Base-by-base conservation (phyloP, 441 rosid species). In the Jatropha multifida region DNA sequence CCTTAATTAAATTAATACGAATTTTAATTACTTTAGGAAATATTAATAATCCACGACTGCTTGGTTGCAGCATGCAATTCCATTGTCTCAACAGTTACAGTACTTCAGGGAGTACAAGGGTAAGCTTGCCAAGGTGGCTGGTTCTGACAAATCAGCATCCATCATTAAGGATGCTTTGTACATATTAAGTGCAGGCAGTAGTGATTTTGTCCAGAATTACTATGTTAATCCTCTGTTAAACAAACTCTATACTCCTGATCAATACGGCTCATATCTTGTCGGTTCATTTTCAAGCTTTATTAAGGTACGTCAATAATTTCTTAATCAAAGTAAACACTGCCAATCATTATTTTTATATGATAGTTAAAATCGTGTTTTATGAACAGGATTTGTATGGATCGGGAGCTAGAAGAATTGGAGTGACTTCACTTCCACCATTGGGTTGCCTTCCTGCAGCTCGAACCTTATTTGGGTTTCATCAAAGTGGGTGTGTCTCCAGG, bases 341-440 rank as follows among this genome's bases (percentile, higher is more conserved):
- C 3, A 52, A 18, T 18, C 11, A 48, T 48, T 48, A 48, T 10
- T 12, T 48, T 1, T 32, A 32, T 32, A 1, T 32, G 32, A 32
- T 32, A 32, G 2, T 32, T 32, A 54, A 54, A 4, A 54, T 7
- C 59, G 11, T 67, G 2, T 13, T 38, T 54, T 37, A 17, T 15
- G 1, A 26, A 58, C 87, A 94, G 97, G 83, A 78, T 46, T 49
- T 88, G 71, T 85, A 94, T 46, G 91, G 84, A 0, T 61, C 81
- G 75, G 98, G 98, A 48, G 97, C 86, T 5, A 92, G 95, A 81
- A 91, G 83, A 85, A 79, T 94, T 49, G 97, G 97, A 40, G 97
- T 87, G 69, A 94, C 97, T 52, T 90, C 97, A 42, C 95, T 94
- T 5, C 92, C 95, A 65, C 98, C 98, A 26, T 55, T 88, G 65